Conservation (phyloP, 2,329 filamentous ascomycete species). For the Magnaporthiopsis incrustans region DNA sequence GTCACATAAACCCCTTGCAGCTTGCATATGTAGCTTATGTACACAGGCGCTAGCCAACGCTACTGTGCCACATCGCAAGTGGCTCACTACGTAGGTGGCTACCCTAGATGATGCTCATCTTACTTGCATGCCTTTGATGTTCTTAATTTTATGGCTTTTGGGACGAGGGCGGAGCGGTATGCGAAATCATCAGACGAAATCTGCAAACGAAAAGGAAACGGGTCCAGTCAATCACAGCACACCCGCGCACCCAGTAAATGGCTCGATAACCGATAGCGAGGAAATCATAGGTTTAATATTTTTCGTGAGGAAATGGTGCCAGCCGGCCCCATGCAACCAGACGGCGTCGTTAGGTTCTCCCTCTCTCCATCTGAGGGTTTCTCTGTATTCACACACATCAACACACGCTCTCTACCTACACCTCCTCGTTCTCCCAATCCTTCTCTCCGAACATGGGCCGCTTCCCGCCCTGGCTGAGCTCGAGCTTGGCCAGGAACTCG, state of each 20-base stretch:
- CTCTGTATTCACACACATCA: neutral
- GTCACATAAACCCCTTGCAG: neutral
- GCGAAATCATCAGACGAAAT: too few species aligned
- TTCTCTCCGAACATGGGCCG: constrained; percentile 53
- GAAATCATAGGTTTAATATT: neutral
- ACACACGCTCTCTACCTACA: constrained; percentile 21
- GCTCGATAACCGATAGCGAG: neutral
- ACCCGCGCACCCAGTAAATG: too few species aligned
- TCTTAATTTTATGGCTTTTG: too few species aligned
- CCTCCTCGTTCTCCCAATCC: constrained; percentile 61
- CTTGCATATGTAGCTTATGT: neutral
- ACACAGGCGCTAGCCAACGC: neutral
- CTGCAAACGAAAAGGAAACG: neutral
- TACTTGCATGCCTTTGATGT: neutral
- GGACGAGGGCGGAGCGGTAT: too few species aligned
- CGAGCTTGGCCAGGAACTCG: constrained; percentile 85
- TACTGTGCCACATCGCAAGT: neutral
- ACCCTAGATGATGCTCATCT: neutral
- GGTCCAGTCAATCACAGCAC: too few species aligned
- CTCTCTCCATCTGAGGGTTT: neutral
- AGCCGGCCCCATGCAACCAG: neutral
- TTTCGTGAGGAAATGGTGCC: neutral
- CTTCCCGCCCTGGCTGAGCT: constrained; percentile 42
- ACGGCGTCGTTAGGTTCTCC: neutral
- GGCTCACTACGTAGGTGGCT: neutral